phyloP scores from a whole-genome alignment of 1,284 basidiomycete species.

The Singerocomus inundabilis region DNA sequence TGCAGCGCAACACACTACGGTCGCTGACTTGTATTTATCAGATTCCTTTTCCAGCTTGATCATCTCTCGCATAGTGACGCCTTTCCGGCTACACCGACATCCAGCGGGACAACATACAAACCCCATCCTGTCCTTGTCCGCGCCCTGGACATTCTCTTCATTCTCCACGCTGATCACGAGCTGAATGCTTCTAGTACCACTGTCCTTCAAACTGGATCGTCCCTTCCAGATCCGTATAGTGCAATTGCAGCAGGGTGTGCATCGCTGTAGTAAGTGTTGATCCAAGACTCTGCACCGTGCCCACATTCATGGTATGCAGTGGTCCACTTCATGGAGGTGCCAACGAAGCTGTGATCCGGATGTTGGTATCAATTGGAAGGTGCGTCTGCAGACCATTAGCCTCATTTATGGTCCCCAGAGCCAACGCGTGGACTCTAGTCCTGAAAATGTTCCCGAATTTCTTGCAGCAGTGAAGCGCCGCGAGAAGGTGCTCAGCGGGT shows the following conservation, averaged over 20 bases:
- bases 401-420: not conserved
- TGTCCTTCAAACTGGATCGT: constrained; percentile 82
- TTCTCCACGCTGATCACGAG: constrained; percentile 87
- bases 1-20: no score
- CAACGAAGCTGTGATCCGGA: constrained; percentile 87
- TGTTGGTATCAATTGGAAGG: constrained; percentile 85
- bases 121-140: constrained; percentile 83
- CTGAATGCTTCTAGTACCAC: constrained; percentile 83
- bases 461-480: constrained; percentile 82
- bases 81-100: constrained; percentile 43
- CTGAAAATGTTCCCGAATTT: constrained; percentile 81
- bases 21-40: no score
- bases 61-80: constrained; percentile 47
- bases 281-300: not conserved
- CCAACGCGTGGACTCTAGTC: constrained; percentile 40
- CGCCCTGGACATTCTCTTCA: constrained; percentile 81
- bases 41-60: constrained; percentile 88
- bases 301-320: constrained; percentile 36
- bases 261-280: constrained; percentile 66
- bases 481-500: constrained; percentile 83
- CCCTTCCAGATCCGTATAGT: constrained; percentile 84
- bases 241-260: constrained; percentile 85
- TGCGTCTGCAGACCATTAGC: constrained; percentile 33
- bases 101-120: constrained; percentile 41
- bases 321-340: constrained; percentile 85